Percentiles rank a stretch among this genome's conserved stretches.
These are phyloP conservation scores for Asclepias syriaca DNA, from an alignment of 257 asterid genomes.

Conservation along the genomic window DNA sequence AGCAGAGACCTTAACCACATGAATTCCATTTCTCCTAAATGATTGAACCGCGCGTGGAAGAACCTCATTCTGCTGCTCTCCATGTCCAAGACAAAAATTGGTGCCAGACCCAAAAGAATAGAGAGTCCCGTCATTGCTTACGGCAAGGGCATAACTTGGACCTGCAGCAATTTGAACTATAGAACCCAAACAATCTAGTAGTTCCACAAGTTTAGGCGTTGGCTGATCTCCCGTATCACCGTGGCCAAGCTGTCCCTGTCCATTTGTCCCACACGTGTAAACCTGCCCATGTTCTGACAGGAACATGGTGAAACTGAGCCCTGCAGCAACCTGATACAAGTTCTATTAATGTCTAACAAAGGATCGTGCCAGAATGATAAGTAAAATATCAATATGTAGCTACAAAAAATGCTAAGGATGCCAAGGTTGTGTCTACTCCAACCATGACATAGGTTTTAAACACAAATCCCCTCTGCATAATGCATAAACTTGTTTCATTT, in stretches of 20 bases:
- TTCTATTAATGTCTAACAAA: slow-evolving; percentile 11
- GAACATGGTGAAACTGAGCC: slow-evolving; percentile 76
- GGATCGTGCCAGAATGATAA: background rate
- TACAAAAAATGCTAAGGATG: background rate
- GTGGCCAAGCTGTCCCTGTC: slow-evolving; percentile 83
- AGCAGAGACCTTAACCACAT: slow-evolving; percentile 65
- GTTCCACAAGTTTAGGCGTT: slow-evolving; percentile 53
- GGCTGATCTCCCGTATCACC: slow-evolving; percentile 64
- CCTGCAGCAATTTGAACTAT: slow-evolving; percentile 69
- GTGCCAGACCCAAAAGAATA: slow-evolving; percentile 78
- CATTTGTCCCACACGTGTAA: slow-evolving; percentile 68
- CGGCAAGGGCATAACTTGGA: slow-evolving; percentile 64
- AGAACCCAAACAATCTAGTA: slow-evolving; percentile 29
- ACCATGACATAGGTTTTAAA: background rate
- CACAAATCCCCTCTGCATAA: background rate
- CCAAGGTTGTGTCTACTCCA: background rate
- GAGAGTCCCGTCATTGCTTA: slow-evolving; percentile 60
- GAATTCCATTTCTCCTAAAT: slow-evolving; percentile 58
- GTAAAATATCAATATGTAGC: background rate
- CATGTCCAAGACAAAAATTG: slow-evolving; percentile 86
- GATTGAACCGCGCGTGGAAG: slow-evolving; percentile 56
- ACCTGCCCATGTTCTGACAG: slow-evolving; percentile 69
- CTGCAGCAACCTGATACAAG: slow-evolving; percentile 69
- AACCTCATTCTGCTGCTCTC: slow-evolving; percentile 73
- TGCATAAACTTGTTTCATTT: background rate